Conservation (phyloP, 1,284 basidiomycete species). For the Ceratobasidium sp. region DNA sequence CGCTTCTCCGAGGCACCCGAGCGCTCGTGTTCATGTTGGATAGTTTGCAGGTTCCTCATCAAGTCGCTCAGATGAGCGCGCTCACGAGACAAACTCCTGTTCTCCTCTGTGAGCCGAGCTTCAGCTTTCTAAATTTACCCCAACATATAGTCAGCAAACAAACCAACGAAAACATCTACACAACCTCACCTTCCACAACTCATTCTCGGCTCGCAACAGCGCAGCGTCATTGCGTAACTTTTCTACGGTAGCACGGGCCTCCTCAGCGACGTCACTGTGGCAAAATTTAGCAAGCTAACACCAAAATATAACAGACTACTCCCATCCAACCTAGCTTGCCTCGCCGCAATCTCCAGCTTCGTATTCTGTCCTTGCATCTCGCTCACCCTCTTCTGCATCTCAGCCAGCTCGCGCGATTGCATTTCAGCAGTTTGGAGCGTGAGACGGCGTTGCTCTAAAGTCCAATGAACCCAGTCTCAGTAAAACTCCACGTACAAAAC, state of each 20-base stretch:
- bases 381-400: slow-evolving; percentile 50
- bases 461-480: slow-evolving; percentile 69
- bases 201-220: slow-evolving; percentile 89
- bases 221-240: slow-evolving; percentile 84
- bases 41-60: slow-evolving; percentile 86
- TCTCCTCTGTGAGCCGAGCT: slow-evolving; percentile 83
- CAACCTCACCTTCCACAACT: slow-evolving; percentile 82
- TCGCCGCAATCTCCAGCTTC: slow-evolving; percentile 53
- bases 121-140: slow-evolving; percentile 67
- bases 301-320: slow-evolving; percentile 64
- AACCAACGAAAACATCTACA: slow-evolving; percentile 4
- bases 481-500: slow-evolving; percentile 49
- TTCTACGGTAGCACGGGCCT: slow-evolving; percentile 68
- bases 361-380: slow-evolving; percentile 52
- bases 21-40: slow-evolving; percentile 87
- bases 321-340: slow-evolving; percentile 69
- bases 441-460: slow-evolving; percentile 69
- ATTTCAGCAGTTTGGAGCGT: slow-evolving; percentile 73
- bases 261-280: slow-evolving; percentile 31
- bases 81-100: slow-evolving; percentile 80
- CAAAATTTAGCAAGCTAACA: slow-evolving; percentile 58
- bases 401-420: slow-evolving; percentile 63
- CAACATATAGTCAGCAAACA: slow-evolving; percentile 48
- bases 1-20: slow-evolving; percentile 82
- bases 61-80: slow-evolving; percentile 86